Conservation (phyloP, 2,329 filamentous ascomycete genomes). For the Cercospora berteroae region DNA sequence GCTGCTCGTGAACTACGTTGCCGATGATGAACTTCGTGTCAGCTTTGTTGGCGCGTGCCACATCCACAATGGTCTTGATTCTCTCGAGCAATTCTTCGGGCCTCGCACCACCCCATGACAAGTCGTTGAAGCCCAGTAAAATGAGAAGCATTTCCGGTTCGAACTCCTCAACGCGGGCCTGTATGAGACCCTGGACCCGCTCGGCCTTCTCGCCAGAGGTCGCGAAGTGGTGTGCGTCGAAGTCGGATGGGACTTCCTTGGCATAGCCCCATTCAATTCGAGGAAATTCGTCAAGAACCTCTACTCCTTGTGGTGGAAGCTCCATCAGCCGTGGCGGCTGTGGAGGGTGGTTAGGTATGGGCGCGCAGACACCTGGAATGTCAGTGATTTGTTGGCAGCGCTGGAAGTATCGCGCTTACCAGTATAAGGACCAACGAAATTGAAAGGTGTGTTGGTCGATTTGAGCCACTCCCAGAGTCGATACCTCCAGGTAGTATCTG, state of each 20-base stretch:
- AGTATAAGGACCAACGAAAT: slow-evolving; percentile 39
- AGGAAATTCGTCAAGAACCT: slow-evolving; percentile 2
- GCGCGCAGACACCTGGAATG: slow-evolving; percentile 6
- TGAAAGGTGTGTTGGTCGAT: slow-evolving; percentile 32
- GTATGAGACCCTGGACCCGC: slow-evolving; percentile 35
- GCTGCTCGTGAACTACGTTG: slow-evolving; percentile 21
- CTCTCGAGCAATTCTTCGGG: slow-evolving; percentile 24
- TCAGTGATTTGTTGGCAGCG: background rate
- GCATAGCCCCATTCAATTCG: slow-evolving; percentile 37
- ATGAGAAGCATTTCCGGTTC: slow-evolving; percentile 36
- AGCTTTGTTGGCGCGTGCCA: slow-evolving; percentile 35
- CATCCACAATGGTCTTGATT: slow-evolving; percentile 35
- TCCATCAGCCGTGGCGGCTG: slow-evolving; percentile 6
- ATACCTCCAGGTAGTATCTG: slow-evolving; percentile 47
- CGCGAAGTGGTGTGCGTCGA: slow-evolving; percentile 24
- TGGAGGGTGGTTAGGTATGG: slow-evolving; percentile 1
- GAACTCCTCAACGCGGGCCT: slow-evolving; percentile 32
- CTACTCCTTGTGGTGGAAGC: background rate
- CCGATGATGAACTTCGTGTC: slow-evolving; percentile 24
- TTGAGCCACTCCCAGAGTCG: slow-evolving; percentile 45
- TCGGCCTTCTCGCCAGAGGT: slow-evolving; percentile 36
- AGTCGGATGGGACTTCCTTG: slow-evolving; percentile 30
- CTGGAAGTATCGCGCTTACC: background rate
- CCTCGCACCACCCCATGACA: slow-evolving; percentile 27
- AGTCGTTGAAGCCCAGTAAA: slow-evolving; percentile 31